Conservation (phyloP, 805 yeast species). For the Pichia ethanolica region DNA sequence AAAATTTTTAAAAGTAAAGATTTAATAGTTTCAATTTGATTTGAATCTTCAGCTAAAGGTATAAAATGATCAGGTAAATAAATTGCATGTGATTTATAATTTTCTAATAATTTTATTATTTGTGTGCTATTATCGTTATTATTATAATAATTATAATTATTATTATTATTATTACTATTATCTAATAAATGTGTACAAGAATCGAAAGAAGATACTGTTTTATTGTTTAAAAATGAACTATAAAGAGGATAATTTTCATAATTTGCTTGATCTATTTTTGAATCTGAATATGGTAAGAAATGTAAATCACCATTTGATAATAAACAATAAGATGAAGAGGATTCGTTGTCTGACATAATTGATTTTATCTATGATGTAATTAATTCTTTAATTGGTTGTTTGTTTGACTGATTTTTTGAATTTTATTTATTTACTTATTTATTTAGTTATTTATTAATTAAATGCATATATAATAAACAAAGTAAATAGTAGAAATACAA, state of each 20-base stretch:
- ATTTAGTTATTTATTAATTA: too few relatives aligned
- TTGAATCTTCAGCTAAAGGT: conserved; percentile 25
- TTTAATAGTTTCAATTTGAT: conserved; percentile 29
- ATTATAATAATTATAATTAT: neutral
- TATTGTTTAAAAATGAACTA: conserved; percentile 19
- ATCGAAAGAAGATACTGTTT: conserved; percentile 19
- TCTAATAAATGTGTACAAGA: too few relatives aligned
- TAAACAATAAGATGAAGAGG: conserved; percentile 13
- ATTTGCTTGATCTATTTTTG: neutral
- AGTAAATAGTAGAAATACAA: too few relatives aligned
- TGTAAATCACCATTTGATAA: conserved; percentile 15
- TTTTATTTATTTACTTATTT: too few relatives aligned
- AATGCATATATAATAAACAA: too few relatives aligned
- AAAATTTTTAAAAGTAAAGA: conserved; percentile 36
- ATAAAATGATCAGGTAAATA: conserved; percentile 40
- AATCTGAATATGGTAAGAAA: conserved; percentile 13
- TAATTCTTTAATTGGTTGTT: too few relatives aligned
- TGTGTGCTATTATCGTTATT: neutral
- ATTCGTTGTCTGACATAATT: neutral
- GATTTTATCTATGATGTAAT: too few relatives aligned
- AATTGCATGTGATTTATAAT: conserved; percentile 40
- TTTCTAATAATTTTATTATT: conserved; percentile 5
- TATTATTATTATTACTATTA: neutral
- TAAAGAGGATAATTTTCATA: conserved; percentile 9
- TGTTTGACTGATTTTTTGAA: too few relatives aligned